Base-by-base conservation (phyloP, 495 filamentous ascomycete genomes). In the Lepraria neglecta region DNA sequence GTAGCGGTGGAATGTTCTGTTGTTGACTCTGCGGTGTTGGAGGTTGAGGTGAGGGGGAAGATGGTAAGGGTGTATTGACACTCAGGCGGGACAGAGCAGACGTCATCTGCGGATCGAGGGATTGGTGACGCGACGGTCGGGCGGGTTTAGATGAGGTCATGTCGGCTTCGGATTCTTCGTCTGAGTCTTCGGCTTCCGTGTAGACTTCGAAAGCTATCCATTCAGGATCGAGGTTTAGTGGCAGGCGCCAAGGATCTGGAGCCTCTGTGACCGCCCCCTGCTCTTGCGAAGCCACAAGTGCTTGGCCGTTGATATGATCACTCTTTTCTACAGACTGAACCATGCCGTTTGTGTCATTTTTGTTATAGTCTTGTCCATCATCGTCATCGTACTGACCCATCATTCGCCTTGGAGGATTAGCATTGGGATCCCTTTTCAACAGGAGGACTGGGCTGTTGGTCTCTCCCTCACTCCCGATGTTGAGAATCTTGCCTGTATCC, bases 171-270 rank as follows among this genome's bases (percentile, higher is more conserved):
- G 81, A 76, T 55, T 88, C 83, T 0, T 79, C 79, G 43, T 89
- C 85, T 4, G 80, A 82, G 33, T 73, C 69, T n/a, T 79, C 74
- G 17, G 79, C 75, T 75, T 89, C 87, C 35, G 78, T 81, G 69
- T 83, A 95, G 1, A 97, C 88, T 70, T 97, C 92, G 54, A 97
- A 84, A 1, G 95, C 95, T 59, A 99, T 80, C 95, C 95, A 97
- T 75, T 97, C 94, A 0, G 88, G 87, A 64, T 97, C 94, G 2
- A 97, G 75, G 60, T 92, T 85, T 31, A 78, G 78, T 14, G 94
- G 92, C 4, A 99, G 71, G 3, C 79, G 77, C 82, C 88, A 90
- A 19, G 76, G 66, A 46, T 78, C 74, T 6, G 74, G 67, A 6
- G 44, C 19, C 1, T 5, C 21, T 14, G 30, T 58, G 24, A 27